Conservation (phyloP, 78 protist genomes). For the Anaeramoeba flamelloides region DNA sequence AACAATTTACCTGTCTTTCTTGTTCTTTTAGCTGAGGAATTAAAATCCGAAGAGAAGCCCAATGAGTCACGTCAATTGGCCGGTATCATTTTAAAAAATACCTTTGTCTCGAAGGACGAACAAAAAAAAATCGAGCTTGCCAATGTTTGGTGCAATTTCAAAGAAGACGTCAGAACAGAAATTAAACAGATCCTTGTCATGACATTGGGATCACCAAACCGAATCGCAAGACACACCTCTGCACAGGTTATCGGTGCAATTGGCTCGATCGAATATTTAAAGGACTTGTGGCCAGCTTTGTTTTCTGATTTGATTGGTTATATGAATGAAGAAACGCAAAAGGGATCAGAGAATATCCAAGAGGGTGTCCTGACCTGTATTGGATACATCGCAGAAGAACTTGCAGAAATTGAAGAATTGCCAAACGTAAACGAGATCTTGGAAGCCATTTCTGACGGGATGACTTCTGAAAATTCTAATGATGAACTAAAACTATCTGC, state of each 20-base stretch:
- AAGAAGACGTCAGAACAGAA: background rate
- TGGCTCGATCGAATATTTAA: constrained; percentile 58
- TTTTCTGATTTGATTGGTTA: constrained; percentile 29
- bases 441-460: no score
- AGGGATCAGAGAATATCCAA: no score
- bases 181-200: background rate
- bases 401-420: no score
- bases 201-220: constrained; percentile 5
- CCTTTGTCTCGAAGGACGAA: constrained; percentile 4
- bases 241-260: constrained; percentile 43
- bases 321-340: no score
- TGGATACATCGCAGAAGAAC: no score
- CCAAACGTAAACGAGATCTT: no score
- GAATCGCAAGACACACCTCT: constrained; percentile 12
- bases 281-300: constrained; percentile 52
- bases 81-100: constrained; percentile 25
- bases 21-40: background rate
- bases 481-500: no score
- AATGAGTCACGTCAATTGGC: constrained; percentile 18
- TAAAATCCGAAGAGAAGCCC: constrained; percentile 4
- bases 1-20: constrained; percentile 2
- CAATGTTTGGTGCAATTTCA: background rate
- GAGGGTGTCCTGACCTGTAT: no score
- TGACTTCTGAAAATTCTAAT: no score
- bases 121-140: no score